Percentiles rank a stretch among this genome's conserved stretches.
Evolutionary conservation across 768 basidiomycete genomes (phyloP).

Genomic region (Trametes cubensis): DNA sequence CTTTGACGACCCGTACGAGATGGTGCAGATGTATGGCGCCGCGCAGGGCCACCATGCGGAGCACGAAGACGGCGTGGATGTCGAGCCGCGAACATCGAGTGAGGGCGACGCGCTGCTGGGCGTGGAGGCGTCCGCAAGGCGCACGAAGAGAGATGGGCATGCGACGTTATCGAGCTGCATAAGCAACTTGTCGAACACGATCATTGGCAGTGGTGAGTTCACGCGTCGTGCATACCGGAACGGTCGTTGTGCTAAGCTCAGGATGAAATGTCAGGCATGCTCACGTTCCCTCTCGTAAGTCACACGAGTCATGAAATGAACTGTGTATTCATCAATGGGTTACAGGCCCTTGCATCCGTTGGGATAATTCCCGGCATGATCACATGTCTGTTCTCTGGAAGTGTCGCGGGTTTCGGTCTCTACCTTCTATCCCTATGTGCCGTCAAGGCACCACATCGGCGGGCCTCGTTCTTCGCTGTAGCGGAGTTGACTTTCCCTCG

Average conservation of each 20-base stretch:
- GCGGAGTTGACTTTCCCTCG: conserved; percentile 87
- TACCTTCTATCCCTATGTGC: conserved; percentile 89
- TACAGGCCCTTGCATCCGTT: conserved; percentile 84
- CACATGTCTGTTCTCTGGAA: conserved; percentile 82
- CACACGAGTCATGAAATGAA: neutral
- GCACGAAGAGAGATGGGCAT: conserved; percentile 56
- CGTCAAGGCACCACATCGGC: conserved; percentile 69
- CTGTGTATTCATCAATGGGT: neutral
- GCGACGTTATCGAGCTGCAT: conserved; percentile 70
- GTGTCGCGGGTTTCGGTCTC: conserved; percentile 78
- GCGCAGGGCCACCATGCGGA: conserved; percentile 38
- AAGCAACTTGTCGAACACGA: conserved; percentile 86
- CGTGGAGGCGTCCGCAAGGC: conserved; percentile 37
- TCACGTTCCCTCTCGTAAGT: conserved; percentile 81
- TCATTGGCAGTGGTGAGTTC: conserved; percentile 82
- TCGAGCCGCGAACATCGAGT: conserved; percentile 37
- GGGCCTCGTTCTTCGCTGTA: conserved; percentile 81
- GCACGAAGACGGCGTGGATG: conserved; percentile 25
- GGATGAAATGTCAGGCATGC: conserved; percentile 61
- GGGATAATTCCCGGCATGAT: conserved; percentile 90
- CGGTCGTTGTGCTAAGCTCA: conserved; percentile 3
- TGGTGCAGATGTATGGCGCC: conserved; percentile 73
- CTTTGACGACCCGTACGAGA: conserved; percentile 48
- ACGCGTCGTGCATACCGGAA: neutral
- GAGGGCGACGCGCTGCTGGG: conserved; percentile 69